A percentile compares a stretch with the other conserved stretches of the same genome.
Evolutionary conservation across 768 basidiomycete genomes (phyloP).

Genomic region (Tulasnella sp.): DNA sequence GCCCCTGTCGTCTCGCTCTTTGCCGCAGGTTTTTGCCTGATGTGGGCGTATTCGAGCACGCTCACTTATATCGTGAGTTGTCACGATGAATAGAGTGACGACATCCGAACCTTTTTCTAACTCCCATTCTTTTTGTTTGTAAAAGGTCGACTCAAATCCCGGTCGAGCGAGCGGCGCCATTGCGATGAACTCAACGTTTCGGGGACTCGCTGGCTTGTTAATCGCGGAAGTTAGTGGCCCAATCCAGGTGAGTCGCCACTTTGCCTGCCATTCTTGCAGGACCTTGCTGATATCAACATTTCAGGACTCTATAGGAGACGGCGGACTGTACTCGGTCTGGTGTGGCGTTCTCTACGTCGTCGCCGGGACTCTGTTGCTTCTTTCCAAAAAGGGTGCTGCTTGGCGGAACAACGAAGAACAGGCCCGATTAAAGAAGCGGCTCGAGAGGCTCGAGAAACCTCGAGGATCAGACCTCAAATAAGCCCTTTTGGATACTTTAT

Average conservation of each 20-base stretch:
- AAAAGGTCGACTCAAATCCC: slow-evolving; percentile 53
- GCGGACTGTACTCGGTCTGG: slow-evolving; percentile 65
- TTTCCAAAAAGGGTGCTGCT: slow-evolving; percentile 42
- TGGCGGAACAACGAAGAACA: slow-evolving; percentile 47
- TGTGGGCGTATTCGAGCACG: slow-evolving; percentile 62
- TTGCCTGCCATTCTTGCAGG: neutral
- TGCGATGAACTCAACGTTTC: slow-evolving; percentile 65
- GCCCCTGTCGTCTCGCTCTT: slow-evolving; percentile 64
- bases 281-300: too few species aligned
- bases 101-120: too few species aligned
- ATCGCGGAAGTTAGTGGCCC: slow-evolving; percentile 65
- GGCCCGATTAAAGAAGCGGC: slow-evolving; percentile 25
- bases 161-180: slow-evolving; percentile 64
- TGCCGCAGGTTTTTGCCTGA: slow-evolving; percentile 57
- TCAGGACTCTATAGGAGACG: slow-evolving; percentile 65
- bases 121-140: neutral
- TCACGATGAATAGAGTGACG: too few species aligned
- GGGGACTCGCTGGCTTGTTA: slow-evolving; percentile 57
- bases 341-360: slow-evolving; percentile 41
- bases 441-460: neutral
- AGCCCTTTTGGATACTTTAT: too few species aligned
- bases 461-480: neutral
- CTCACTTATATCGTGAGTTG: slow-evolving; percentile 66
- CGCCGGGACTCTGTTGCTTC: slow-evolving; percentile 46
- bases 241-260: slow-evolving; percentile 38